Conservation (phyloP, 805 yeast genomes). For the Barnettozyma siamensis region DNA sequence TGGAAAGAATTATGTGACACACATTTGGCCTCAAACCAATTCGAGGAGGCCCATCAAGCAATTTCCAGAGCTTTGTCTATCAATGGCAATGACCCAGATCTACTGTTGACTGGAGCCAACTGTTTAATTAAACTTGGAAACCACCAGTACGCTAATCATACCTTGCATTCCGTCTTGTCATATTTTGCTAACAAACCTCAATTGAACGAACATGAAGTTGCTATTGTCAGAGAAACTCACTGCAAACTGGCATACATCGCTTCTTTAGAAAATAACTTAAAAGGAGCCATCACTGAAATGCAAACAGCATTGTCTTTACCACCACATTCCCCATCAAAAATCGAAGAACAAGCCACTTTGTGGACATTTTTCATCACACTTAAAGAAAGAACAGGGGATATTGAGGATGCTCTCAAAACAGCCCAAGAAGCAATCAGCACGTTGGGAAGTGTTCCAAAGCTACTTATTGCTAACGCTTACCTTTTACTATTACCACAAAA, state of each 20-base stretch:
- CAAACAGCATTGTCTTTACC: constrained; percentile 46
- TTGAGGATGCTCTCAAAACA: constrained; percentile 42
- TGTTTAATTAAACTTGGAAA: constrained; percentile 38
- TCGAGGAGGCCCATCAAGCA: constrained; percentile 47
- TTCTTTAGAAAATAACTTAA: constrained; percentile 44
- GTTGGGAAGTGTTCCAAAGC: constrained; percentile 39
- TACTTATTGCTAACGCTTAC: constrained; percentile 45
- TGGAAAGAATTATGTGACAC: constrained; percentile 50
- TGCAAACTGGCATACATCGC: constrained; percentile 53
- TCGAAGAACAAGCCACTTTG: constrained; percentile 41
- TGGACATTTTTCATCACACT: constrained; percentile 52
- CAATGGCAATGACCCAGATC: constrained; percentile 36
- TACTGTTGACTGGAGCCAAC: constrained; percentile 47
- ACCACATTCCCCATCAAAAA: constrained; percentile 38
- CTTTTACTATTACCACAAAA: constrained; percentile 35
- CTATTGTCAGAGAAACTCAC: constrained; percentile 46
- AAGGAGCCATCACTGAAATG: constrained; percentile 44
- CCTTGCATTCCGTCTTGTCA: constrained; percentile 40
- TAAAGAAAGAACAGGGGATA: constrained; percentile 39
- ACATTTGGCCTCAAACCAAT: constrained; percentile 40
- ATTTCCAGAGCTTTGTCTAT: constrained; percentile 38
- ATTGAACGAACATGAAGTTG: constrained; percentile 32
- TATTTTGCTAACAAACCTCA: constrained; percentile 27
- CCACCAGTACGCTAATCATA: constrained; percentile 40
- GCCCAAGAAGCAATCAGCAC: constrained; percentile 43